These are phyloP conservation scores for Scolecobasidium constrictum DNA, from an alignment of 2,329 filamentous ascomycete genomes.

Conservation along the genomic window DNA sequence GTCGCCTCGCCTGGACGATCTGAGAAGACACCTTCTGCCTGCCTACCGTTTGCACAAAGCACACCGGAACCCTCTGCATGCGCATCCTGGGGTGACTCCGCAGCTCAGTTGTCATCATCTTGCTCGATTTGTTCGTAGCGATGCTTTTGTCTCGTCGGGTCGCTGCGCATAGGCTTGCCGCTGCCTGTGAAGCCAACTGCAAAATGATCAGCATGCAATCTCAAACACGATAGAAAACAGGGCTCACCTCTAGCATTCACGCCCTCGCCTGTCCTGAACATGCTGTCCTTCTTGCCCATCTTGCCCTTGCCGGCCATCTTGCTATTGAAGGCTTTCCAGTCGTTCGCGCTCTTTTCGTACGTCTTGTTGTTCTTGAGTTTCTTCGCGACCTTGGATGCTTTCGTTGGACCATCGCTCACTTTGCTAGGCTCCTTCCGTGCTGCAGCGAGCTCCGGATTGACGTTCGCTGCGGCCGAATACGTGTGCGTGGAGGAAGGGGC, in stretches of 20 bases:
- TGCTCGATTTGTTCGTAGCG: conserved; percentile 68
- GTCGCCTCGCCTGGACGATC: too few species aligned
- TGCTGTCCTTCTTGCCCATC: conserved; percentile 86
- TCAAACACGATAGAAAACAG: conserved; percentile 5
- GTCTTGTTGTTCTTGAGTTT: conserved; percentile 84
- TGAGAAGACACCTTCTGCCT: too few species aligned
- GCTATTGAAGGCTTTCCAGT: conserved; percentile 91
- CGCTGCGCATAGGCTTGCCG: conserved; percentile 91
- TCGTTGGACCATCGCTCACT: conserved; percentile 44
- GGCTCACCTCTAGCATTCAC: conserved; percentile 69
- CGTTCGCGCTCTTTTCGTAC: conserved; percentile 79
- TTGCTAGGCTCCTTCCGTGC: conserved; percentile 54
- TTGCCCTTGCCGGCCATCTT: conserved; percentile 36
- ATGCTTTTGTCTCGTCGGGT: conserved; percentile 69
- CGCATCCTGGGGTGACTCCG: too few species aligned
- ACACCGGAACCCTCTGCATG: too few species aligned
- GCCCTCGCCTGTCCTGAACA: conserved; percentile 88
- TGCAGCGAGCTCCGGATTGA: conserved; percentile 54
- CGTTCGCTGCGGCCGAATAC: conserved; percentile 55
- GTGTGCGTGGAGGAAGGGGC: conserved; percentile 37
- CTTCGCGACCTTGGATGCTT: conserved; percentile 58
- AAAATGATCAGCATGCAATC: conserved; percentile 3
- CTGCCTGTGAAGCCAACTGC: conserved; percentile 93
- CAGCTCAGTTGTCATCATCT: conserved; percentile 39
- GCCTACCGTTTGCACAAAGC: too few species aligned